Base-by-base conservation (phyloP, 768 basidiomycete species). In the Leucocoprinus leucothites region DNA sequence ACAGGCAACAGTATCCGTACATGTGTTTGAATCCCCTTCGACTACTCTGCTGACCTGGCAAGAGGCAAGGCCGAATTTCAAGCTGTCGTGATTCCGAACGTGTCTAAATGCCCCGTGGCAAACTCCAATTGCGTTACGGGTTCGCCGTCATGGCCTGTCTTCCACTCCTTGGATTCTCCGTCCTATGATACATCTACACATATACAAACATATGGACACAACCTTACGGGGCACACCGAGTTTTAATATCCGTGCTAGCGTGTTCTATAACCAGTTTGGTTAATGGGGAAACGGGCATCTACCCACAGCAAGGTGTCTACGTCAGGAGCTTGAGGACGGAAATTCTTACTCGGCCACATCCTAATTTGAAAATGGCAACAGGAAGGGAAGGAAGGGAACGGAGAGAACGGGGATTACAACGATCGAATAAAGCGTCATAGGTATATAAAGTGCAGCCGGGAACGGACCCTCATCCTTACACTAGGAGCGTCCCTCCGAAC, bases 171-270 rank as follows among this genome's bases (percentile, higher is more conserved):
- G 45, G 25, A 46, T 48, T 42, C 40, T 55, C 47, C 46, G 38
- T 42, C 41, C 47, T 26, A 42, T 48, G 46, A 34, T 42, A 35
- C 54, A 43, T 49, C 54, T 41, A 49, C 40, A 48, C 54, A 49
- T 22, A 49, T 42, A 34, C 36, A 55, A 53, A 46, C 35, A 22
- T 48, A 48, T 48, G 54, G 47, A 42, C 47, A 34, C 28, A 31
- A 55, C 40, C 54, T 55, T 48, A 44, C 47, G 34, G 46, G 54
- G 40, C 31, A 34, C 28, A 48, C 31, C 18, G 34, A 38, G 28
- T 18, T 48, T 55, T 55, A 55, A 55, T 55, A 55, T 55, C 54
- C 54, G 54, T 40, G 47, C 38, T 16, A 38, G 47, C 26, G 24
- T 43, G 47, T 48, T 48, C 54, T 55, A 48, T 48, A 16, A 24